Base-by-base conservation (phyloP, 2,329 filamentous ascomycete genomes). In the Tympanopsis confertula region DNA sequence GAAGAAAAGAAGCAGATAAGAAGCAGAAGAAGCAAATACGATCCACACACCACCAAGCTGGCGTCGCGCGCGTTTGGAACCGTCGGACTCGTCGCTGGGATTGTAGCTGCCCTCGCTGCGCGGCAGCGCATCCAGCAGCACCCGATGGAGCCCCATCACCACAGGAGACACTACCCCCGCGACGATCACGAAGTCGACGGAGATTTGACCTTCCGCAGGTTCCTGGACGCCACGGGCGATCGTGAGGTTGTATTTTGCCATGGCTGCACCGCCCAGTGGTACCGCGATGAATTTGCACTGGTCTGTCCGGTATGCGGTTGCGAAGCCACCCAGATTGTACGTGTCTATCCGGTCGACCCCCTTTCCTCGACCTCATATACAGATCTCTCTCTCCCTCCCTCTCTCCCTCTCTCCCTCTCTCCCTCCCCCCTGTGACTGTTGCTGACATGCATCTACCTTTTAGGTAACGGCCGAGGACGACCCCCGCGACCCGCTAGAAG, bases 211-310 rank as follows among this genome's bases (percentile, higher is more conserved):
- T 46, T 32, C 38, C 39, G 38, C 24, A 39, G 48, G 32, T 68
- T 66, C 48, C 64, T 78, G 40, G 68, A 73, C 52, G 66, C 67
- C 44, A 60, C 57, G 17, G 50, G 56, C 4, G 61, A 61, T 43
- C 68, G 75, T 44, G 84, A 94, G 53, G 74, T 89, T 45, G 80
- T 95, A 39, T 93, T 73, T 57, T 98, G 91, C 59, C 86, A 96
- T 59, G 63, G 70, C 42, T 96, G 91, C 62, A 57, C 71, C 38
- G 63, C 82, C 44, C 82, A 94, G 56, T 96, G 87, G 86, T 85
- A 82, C 51, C 68, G 75, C 42, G 74, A 85, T 42, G 71, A 82
- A 44, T 67, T 71, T 45, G 78, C 71, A 19, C 61, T 94, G 44
- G 63, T 62, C 13, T 98, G 91, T 53, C 86, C 87, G 13, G 58